phyloP scores from a whole-genome alignment of 345 rosid species.

The Melaleuca quinquenervia region DNA sequence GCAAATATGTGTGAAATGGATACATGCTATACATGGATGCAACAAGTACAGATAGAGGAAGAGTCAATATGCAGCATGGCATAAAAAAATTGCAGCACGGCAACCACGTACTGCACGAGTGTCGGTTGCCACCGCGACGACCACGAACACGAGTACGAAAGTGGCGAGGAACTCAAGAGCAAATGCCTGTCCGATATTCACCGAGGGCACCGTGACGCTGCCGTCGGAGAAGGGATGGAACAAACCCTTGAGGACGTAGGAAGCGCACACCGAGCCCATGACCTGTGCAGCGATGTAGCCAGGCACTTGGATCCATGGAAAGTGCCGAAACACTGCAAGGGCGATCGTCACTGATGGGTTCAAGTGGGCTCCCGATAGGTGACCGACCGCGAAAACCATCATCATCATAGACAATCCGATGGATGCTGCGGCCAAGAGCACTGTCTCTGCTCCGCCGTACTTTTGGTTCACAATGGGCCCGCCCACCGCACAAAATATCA shows the following conservation, averaged over 20 bases:
- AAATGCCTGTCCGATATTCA: conserved; percentile 2
- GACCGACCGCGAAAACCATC: conserved; percentile 28
- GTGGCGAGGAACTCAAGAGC: conserved; percentile 11
- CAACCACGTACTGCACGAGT: conserved; percentile 4
- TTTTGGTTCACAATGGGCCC: conserved; percentile 19
- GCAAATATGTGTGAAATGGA: neutral
- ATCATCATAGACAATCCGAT: conserved; percentile 33
- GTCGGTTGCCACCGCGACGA: conserved; percentile 15
- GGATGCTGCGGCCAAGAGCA: conserved; percentile 24
- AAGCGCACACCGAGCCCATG: conserved; percentile 10
- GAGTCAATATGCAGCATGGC: neutral
- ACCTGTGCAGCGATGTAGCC: conserved; percentile 9
- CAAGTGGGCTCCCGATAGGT: conserved; percentile 46
- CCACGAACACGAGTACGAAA: conserved; percentile 11
- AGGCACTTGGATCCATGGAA: conserved; percentile 25
- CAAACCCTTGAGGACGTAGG: conserved; percentile 1
- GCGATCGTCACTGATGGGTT: conserved; percentile 47
- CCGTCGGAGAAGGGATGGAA: conserved; percentile 1
- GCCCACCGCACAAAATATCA: conserved; percentile 27
- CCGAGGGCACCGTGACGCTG: conserved; percentile 2
- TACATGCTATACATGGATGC: neutral
- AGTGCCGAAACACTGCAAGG: conserved; percentile 15
- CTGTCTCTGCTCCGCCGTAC: conserved; percentile 4
- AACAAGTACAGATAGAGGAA: neutral
- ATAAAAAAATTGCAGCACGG: no score